A percentile compares a stretch with the other conserved stretches of the same genome.
Evolutionary conservation across 257 asterid species (phyloP).

Genomic region (Solanum virginianum): DNA sequence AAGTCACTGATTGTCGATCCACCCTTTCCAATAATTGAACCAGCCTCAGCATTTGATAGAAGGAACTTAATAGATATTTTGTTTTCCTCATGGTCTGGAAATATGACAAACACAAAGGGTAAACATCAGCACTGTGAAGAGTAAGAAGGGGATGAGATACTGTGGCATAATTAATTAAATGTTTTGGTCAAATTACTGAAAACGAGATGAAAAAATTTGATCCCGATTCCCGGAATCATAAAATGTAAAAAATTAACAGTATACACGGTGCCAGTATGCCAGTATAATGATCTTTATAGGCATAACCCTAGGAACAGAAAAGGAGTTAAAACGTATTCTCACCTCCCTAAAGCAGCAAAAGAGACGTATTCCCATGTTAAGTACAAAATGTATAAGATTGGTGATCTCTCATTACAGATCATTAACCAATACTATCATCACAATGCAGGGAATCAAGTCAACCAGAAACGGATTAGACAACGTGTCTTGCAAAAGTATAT

Average conservation of each 20-base stretch:
- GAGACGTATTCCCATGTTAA: neutral
- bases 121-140: neutral
- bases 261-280: neutral
- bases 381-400: neutral
- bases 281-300: neutral
- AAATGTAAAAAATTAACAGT: neutral
- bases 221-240: neutral
- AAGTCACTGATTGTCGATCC: conserved; percentile 88
- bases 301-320: neutral
- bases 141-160: neutral
- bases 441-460: neutral
- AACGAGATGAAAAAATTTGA: neutral
- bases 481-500: neutral
- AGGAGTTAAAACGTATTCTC: neutral
- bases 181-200: neutral
- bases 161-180: neutral
- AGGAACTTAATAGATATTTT: conserved; percentile 76
- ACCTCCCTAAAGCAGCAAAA: neutral
- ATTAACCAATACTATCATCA: neutral
- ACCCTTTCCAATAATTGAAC: conserved; percentile 93
- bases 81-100: conserved; percentile 52
- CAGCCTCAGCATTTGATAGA: conserved; percentile 95
- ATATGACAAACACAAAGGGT: neutral
- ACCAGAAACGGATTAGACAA: neutral
- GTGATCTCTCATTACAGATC: neutral